These are phyloP conservation scores for Albophoma yamanashiensis DNA, from an alignment of 2,329 filamentous ascomycete genomes.

Conservation along the genomic window DNA sequence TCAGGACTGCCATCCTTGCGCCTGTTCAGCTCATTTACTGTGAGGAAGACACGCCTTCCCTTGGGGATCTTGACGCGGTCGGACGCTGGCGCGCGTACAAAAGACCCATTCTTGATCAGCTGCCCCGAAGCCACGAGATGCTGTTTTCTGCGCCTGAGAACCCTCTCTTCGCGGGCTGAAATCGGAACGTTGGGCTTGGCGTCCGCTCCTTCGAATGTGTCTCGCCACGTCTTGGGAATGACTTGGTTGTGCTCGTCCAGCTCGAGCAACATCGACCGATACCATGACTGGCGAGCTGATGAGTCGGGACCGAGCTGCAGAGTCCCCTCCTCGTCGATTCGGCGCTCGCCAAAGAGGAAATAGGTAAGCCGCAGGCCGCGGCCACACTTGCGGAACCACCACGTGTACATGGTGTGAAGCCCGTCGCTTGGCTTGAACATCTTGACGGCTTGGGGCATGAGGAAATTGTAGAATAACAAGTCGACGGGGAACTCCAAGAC, in stretches of 20 bases:
- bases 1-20: conserved; percentile 46
- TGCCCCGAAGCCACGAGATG: conserved; percentile 36
- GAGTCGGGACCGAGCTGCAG: conserved; percentile 34
- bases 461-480: conserved; percentile 90
- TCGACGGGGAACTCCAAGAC: conserved; percentile 92
- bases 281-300: conserved; percentile 20
- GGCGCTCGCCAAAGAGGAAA: conserved; percentile 83
- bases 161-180: conserved; percentile 21
- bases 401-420: conserved; percentile 76
- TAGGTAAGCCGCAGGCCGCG: conserved; percentile 70
- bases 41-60: conserved; percentile 68
- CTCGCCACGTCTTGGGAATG: conserved; percentile 45
- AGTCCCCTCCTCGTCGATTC: conserved; percentile 69
- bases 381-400: conserved; percentile 92
- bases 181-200: conserved; percentile 29
- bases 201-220: conserved; percentile 38
- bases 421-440: conserved; percentile 79
- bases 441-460: conserved; percentile 79
- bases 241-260: conserved; percentile 30
- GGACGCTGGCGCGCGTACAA: conserved; percentile 85
- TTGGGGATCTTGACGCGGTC: conserved; percentile 93
- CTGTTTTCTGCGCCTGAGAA: conserved; percentile 28
- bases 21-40: conserved; percentile 55
- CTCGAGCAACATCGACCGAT: conserved; percentile 35
- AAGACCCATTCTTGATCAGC: conserved; percentile 62